Evolutionary conservation across 2,329 filamentous ascomycete species (phyloP).

Genomic region (Lecanicillium sp.): DNA sequence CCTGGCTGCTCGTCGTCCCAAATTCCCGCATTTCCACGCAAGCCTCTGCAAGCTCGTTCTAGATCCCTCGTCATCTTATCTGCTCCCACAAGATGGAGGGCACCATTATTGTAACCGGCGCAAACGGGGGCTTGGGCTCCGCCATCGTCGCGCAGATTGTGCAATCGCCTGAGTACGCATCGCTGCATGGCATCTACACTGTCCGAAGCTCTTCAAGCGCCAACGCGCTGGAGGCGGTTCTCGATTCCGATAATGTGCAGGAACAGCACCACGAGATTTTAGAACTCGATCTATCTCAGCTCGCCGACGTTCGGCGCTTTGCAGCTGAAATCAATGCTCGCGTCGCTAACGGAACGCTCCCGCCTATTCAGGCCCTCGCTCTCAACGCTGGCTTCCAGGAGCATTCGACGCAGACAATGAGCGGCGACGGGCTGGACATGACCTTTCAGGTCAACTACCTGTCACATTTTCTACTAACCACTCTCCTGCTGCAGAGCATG

Average conservation of each 20-base stretch:
- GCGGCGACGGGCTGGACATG: slow-evolving; percentile 4
- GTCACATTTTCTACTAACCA: not conserved
- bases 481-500: slow-evolving; percentile 3
- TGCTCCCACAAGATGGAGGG: slow-evolving; percentile 19
- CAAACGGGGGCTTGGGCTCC: slow-evolving; percentile 34
- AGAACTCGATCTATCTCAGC: slow-evolving; percentile 26
- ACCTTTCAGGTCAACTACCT: slow-evolving; percentile 8
- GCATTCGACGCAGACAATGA: not conserved
- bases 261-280: slow-evolving; percentile 28
- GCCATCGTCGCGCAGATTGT: slow-evolving; percentile 27
- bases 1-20: not conserved
- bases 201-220: slow-evolving; percentile 30
- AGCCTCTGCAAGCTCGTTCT: slow-evolving; percentile 8
- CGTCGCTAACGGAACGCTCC: slow-evolving; percentile 27
- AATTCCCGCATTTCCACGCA: not conserved
- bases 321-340: slow-evolving; percentile 25
- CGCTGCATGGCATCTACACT: slow-evolving; percentile 30
- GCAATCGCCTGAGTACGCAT: slow-evolving; percentile 23
- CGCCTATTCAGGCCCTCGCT: slow-evolving; percentile 34
- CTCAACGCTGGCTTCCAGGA: slow-evolving; percentile 27
- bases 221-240: slow-evolving; percentile 20
- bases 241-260: slow-evolving; percentile 17
- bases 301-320: slow-evolving; percentile 22
- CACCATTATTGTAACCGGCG: slow-evolving; percentile 32
- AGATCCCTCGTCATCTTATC: slow-evolving; percentile 20